phyloP scores from a whole-genome alignment of 2,329 filamentous ascomycete species.

The Penicillium digitatum region DNA sequence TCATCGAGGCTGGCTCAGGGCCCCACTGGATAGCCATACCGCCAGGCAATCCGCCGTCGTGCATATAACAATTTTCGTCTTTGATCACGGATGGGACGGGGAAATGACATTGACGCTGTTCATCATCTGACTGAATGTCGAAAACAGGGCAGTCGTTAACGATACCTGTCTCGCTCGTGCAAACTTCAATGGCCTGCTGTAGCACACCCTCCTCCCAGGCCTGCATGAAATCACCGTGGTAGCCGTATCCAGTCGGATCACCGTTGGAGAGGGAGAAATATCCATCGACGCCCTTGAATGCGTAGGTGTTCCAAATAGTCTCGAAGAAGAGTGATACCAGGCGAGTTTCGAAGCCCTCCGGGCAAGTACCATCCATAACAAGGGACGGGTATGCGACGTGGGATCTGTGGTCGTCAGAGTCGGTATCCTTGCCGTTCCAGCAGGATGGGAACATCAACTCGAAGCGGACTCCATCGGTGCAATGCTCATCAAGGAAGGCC shows the following conservation, averaged over 20 bases:
- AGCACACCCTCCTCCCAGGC: constrained; percentile 71
- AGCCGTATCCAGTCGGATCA: constrained; percentile 70
- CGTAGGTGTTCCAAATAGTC: constrained; percentile 73
- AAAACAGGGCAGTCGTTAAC: constrained; percentile 75
- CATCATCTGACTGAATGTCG: constrained; percentile 57
- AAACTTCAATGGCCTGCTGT: constrained; percentile 67
- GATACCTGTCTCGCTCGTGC: constrained; percentile 66
- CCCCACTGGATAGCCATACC: constrained; percentile 50
- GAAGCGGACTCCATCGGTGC: constrained; percentile 72
- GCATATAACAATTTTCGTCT: constrained; percentile 58
- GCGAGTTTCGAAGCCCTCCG: constrained; percentile 62
- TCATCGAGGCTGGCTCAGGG: constrained; percentile 39
- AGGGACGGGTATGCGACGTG: constrained; percentile 75
- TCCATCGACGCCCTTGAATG: constrained; percentile 60
- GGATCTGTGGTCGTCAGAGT: constrained; percentile 52
- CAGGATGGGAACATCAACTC: constrained; percentile 87
- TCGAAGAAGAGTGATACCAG: constrained; percentile 77
- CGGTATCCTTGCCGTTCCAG: constrained; percentile 69
- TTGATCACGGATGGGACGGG: constrained; percentile 53
- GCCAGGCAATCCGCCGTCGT: constrained; percentile 62
- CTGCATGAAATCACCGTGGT: constrained; percentile 74
- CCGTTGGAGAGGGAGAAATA: constrained; percentile 74
- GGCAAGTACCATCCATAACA: constrained; percentile 74
- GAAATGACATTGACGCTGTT: constrained; percentile 60
- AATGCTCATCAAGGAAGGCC: constrained; percentile 73